These are phyloP conservation scores for Protomyces arabidopsidicola DNA, from an alignment of 1,139 yeast species.

Conservation along the genomic window DNA sequence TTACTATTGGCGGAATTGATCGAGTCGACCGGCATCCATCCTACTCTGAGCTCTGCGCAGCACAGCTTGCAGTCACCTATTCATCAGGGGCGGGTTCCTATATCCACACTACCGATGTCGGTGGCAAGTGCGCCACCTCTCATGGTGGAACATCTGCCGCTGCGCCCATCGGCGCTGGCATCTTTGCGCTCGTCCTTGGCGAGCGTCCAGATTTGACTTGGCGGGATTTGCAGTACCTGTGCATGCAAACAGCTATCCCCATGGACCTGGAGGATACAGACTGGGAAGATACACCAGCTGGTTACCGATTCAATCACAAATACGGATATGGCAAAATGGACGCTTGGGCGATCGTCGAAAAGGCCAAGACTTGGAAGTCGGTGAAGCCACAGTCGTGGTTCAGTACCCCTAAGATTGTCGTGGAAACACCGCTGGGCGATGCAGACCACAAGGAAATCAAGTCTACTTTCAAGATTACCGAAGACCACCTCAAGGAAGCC, in stretches of 20 bases:
- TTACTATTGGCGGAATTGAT: slow-evolving; percentile 93
- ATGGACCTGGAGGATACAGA: slow-evolving; percentile 62
- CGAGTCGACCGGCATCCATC: slow-evolving; percentile 77
- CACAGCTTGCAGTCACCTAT: slow-evolving; percentile 93
- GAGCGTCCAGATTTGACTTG: slow-evolving; percentile 82
- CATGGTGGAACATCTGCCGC: slow-evolving; percentile 99
- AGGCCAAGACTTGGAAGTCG: slow-evolving; percentile 72
- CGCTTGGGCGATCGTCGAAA: slow-evolving; percentile 67
- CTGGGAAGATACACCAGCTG: slow-evolving; percentile 51
- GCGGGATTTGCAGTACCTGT: slow-evolving; percentile 90
- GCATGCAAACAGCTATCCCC: slow-evolving; percentile 68
- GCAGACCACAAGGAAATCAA: slow-evolving; percentile 38
- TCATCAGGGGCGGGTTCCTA: slow-evolving; percentile 87
- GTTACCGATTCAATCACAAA: slow-evolving; percentile 67
- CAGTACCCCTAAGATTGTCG: slow-evolving; percentile 48
- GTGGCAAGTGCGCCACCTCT: slow-evolving; percentile 59
- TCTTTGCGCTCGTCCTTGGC: slow-evolving; percentile 73
- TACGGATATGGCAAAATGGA: slow-evolving; percentile 94
- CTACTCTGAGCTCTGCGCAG: slow-evolving; percentile 90
- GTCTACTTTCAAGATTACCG: slow-evolving; percentile 49
- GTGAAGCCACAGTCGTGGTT: slow-evolving; percentile 91
- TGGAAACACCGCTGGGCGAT: slow-evolving; percentile 36
- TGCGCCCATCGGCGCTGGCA: slow-evolving; percentile 96
- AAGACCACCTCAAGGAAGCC: slow-evolving; percentile 49
- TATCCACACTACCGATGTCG: slow-evolving; percentile 84